Evolutionary conservation across 2,329 filamentous ascomycete genomes (phyloP).

Genomic region (Cordyceps militaris): DNA sequence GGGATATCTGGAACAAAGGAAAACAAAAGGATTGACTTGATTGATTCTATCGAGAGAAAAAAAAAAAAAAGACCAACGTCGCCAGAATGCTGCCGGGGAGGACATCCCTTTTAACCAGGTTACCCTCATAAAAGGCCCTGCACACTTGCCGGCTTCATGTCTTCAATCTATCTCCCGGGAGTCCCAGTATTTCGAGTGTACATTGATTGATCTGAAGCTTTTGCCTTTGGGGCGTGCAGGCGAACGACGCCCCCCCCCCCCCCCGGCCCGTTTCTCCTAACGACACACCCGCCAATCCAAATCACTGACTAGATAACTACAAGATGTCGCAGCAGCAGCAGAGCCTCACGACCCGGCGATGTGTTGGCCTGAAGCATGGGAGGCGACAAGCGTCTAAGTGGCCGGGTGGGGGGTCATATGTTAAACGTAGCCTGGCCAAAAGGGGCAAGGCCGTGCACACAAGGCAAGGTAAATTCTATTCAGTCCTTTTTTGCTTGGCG

Average conservation of each 20-base stretch:
- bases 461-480: background rate
- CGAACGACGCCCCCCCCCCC: background rate
- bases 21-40: background rate
- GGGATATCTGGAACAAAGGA: background rate
- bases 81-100: background rate
- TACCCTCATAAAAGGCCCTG: background rate
- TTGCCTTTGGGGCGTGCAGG: slow-evolving; percentile 3
- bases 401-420: background rate
- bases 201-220: background rate
- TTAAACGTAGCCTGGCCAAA: background rate
- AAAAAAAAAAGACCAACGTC: background rate
- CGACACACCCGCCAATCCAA: background rate
- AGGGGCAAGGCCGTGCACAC: background rate
- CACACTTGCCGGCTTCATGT: background rate
- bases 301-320: background rate
- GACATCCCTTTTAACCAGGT: background rate
- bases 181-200: background rate
- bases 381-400: background rate
- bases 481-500: background rate
- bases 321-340: background rate
- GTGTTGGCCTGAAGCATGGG: background rate
- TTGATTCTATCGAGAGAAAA: background rate
- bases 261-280: background rate
- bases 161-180: background rate
- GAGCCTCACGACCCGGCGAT: background rate